Conservation (phyloP, 371 early-diverging fungal genomes). For the Mucor saturninus region DNA sequence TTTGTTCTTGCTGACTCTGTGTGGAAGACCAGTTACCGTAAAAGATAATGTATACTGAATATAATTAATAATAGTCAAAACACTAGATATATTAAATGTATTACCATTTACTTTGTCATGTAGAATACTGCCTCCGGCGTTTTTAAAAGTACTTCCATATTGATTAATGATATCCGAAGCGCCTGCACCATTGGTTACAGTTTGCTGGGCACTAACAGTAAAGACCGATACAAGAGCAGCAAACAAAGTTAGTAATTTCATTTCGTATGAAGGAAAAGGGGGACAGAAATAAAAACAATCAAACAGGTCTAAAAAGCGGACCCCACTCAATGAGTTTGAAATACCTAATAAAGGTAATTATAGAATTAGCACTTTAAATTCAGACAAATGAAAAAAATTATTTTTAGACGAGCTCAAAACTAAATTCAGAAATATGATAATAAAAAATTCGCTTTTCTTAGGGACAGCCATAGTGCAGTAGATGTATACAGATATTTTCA, state of each 20-base stretch:
- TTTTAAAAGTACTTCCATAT: constrained; percentile 39
- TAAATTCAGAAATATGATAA: no score
- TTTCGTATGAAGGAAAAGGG: neutral
- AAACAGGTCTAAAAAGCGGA: no score
- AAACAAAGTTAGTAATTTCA: constrained; percentile 20
- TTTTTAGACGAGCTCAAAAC: no score
- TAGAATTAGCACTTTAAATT: neutral
- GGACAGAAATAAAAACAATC: constrained; percentile 4
- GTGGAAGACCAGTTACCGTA: constrained; percentile 56
- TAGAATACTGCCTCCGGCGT: constrained; percentile 48
- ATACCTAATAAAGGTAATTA: no score
- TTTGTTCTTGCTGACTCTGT: constrained; percentile 38
- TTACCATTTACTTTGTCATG: constrained; percentile 51
- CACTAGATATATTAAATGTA: neutral
- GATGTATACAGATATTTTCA: no score
- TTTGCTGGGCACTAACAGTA: constrained; percentile 23
- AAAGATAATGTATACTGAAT: constrained; percentile 52
- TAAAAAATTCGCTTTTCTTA: no score
- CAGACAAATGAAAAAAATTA: neutral
- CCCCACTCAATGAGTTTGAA: no score
- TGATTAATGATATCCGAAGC: constrained; percentile 29
- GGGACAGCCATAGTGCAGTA: no score
- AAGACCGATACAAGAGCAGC: constrained; percentile 10
- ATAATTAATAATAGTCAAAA: neutral
- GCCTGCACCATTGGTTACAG: constrained; percentile 16